Evolutionary conservation across 2,329 filamentous ascomycete genomes (phyloP).

Genomic region (Diaporthe helianthi): DNA sequence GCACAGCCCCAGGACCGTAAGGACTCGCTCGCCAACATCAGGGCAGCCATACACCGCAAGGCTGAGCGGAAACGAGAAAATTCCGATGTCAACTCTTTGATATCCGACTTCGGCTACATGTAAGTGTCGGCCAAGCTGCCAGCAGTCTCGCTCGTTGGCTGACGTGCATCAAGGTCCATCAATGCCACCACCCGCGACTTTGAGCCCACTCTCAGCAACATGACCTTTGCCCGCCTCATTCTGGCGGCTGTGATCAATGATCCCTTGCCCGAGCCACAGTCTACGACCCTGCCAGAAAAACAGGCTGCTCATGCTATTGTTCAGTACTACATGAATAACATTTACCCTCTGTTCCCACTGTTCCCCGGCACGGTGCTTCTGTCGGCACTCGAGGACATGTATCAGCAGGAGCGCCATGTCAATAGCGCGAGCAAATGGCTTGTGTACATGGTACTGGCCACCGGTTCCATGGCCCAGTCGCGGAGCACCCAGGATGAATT

Average conservation of each 20-base stretch:
- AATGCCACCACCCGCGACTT: slow-evolving; percentile 96
- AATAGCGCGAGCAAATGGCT: slow-evolving; percentile 81
- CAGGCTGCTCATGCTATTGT: slow-evolving; percentile 73
- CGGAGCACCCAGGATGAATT: slow-evolving; percentile 70
- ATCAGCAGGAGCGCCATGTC: slow-evolving; percentile 71
- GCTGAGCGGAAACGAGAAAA: slow-evolving; percentile 74
- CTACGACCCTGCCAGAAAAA: slow-evolving; percentile 72
- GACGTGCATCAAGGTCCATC: slow-evolving; percentile 69
- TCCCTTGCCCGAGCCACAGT: slow-evolving; percentile 67
- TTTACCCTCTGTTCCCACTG: slow-evolving; percentile 81
- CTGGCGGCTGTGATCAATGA: slow-evolving; percentile 83
- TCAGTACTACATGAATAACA: slow-evolving; percentile 83
- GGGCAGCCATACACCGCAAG: slow-evolving; percentile 69
- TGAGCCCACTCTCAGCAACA: slow-evolving; percentile 83
- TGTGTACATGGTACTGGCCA: slow-evolving; percentile 87
- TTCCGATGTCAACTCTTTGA: slow-evolving; percentile 86
- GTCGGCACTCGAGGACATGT: slow-evolving; percentile 80
- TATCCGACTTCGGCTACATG: slow-evolving; percentile 93
- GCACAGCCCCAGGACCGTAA: slow-evolving; percentile 59
- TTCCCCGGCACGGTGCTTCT: slow-evolving; percentile 83
- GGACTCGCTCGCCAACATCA: slow-evolving; percentile 67
- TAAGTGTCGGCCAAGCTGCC: slow-evolving; percentile 51
- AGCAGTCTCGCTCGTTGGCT: neutral
- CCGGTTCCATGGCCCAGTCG: slow-evolving; percentile 78
- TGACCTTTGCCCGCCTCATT: slow-evolving; percentile 91